A percentile compares a stretch with the other conserved stretches of the same genome.
Conservation (phyloP, 352 stramenopile genomes). For the Lagenidium giganteum region DNA sequence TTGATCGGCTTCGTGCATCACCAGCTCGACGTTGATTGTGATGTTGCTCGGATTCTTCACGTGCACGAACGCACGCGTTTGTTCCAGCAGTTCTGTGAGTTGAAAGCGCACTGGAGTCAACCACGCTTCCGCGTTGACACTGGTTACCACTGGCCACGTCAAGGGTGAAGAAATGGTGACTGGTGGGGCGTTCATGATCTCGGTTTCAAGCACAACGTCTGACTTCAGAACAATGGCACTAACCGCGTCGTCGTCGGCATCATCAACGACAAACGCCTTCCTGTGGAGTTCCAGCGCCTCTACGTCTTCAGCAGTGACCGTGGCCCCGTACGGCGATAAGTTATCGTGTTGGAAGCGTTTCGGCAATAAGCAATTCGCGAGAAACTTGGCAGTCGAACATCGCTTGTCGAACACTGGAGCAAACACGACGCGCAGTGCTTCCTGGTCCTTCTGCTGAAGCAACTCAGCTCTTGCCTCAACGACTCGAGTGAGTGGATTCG, state of each 20-base stretch:
- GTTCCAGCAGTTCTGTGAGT: constrained; percentile 31
- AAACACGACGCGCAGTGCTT: no score
- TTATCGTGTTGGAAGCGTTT: no score
- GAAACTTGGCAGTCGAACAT: no score
- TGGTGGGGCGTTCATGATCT: not conserved
- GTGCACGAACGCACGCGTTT: constrained; percentile 18
- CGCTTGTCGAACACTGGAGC: no score
- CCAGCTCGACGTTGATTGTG: constrained; percentile 41
- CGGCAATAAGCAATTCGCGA: no score
- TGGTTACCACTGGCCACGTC: constrained; percentile 22
- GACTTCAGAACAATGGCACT: not conserved
- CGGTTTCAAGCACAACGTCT: not conserved
- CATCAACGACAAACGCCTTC: not conserved
- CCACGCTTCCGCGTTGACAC: no score
- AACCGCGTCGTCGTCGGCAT: not conserved
- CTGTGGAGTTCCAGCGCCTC: not conserved
- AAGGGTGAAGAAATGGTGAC: constrained; percentile 10
- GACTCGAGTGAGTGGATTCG: no score
- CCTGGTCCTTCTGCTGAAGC: no score
- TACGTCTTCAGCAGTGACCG: not conserved
- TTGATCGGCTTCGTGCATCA: constrained; percentile 24
- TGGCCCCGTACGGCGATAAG: no score
- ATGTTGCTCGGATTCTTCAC: constrained; percentile 48
- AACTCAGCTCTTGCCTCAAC: no score
- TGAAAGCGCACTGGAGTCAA: no score